phyloP scores from a whole-genome alignment of 352 stramenopile species.

The Pythium chondricola region DNA sequence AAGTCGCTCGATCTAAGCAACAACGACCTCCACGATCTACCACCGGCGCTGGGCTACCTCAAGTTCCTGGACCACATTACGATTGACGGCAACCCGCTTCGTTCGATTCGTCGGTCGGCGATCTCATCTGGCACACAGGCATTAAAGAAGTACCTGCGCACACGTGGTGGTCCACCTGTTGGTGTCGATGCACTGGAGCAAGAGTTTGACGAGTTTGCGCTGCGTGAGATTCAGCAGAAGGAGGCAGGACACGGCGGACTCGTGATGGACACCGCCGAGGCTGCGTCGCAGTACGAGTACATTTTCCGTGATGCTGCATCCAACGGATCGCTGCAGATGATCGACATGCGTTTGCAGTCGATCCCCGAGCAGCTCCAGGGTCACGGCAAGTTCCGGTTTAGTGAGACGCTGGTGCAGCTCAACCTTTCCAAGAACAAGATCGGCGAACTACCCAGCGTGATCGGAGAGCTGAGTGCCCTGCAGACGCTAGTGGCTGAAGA shows the following conservation, averaged over 20 bases:
- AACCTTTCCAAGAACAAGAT: slow-evolving; percentile 74
- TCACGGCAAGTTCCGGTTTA: slow-evolving; percentile 44
- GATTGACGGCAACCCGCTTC: slow-evolving; percentile 71
- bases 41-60: slow-evolving; percentile 61
- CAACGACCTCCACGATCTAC: slow-evolving; percentile 72
- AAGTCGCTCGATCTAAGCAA: slow-evolving; percentile 85
- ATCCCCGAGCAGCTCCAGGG: slow-evolving; percentile 33
- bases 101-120: slow-evolving; percentile 61
- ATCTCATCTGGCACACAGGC: slow-evolving; percentile 58
- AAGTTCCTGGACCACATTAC: slow-evolving; percentile 71
- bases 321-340: slow-evolving; percentile 44
- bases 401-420: slow-evolving; percentile 46
- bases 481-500: slow-evolving; percentile 68
- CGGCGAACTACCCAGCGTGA: slow-evolving; percentile 27
- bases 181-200: slow-evolving; percentile 58
- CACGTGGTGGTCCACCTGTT: slow-evolving; percentile 49
- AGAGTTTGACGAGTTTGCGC: slow-evolving; percentile 64
- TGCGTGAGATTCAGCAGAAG: slow-evolving; percentile 38
- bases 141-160: slow-evolving; percentile 81
- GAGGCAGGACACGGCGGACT: slow-evolving; percentile 22
- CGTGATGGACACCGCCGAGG: slow-evolving; percentile 13
- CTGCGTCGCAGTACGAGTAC: slow-evolving; percentile 37
- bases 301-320: slow-evolving; percentile 61
- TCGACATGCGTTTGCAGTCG: slow-evolving; percentile 45
- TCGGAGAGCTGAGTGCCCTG: slow-evolving; percentile 48